Conservation (phyloP, 2,329 filamentous ascomycete genomes). For the Coniochaeta pulveracea region DNA sequence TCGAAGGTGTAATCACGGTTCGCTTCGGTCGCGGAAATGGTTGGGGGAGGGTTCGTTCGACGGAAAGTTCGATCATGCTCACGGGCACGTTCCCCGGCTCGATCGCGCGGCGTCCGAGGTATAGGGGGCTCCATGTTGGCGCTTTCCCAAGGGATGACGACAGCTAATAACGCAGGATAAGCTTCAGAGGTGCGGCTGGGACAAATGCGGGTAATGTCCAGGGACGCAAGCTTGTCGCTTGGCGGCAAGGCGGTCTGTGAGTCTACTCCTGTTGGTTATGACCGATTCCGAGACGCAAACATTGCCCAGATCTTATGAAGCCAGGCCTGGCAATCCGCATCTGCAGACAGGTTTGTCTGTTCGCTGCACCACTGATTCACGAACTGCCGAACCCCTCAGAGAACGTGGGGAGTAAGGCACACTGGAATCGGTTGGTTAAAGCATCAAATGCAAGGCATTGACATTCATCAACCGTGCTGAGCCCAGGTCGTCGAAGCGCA, state of each 20-base stretch:
- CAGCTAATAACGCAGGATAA: constrained; percentile 2
- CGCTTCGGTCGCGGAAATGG: constrained; percentile 8
- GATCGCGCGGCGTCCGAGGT: constrained; percentile 8
- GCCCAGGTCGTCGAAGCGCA: no score
- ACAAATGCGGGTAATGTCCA: constrained; percentile 1
- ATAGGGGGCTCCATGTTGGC: constrained; percentile 13
- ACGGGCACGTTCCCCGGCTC: constrained; percentile 13
- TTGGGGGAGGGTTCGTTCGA: constrained; percentile 8
- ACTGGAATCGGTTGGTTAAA: no score
- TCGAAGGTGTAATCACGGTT: constrained; percentile 12
- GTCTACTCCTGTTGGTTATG: neutral
- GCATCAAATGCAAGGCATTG: no score
- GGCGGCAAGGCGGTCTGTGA: constrained; percentile 2
- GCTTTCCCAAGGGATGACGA: constrained; percentile 3
- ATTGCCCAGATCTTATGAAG: no score
- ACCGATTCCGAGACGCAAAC: neutral
- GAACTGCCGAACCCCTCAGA: no score
- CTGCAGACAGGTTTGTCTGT: no score
- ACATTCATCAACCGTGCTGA: no score
- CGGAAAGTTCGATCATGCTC: constrained; percentile 7
- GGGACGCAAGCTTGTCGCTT: constrained; percentile 3
- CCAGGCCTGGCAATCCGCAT: no score
- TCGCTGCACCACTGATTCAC: no score
- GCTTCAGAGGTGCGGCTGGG: neutral
- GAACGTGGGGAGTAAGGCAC: no score